phyloP scores from a whole-genome alignment of 331 rosid genomes.

The Malus hybrid region DNA sequence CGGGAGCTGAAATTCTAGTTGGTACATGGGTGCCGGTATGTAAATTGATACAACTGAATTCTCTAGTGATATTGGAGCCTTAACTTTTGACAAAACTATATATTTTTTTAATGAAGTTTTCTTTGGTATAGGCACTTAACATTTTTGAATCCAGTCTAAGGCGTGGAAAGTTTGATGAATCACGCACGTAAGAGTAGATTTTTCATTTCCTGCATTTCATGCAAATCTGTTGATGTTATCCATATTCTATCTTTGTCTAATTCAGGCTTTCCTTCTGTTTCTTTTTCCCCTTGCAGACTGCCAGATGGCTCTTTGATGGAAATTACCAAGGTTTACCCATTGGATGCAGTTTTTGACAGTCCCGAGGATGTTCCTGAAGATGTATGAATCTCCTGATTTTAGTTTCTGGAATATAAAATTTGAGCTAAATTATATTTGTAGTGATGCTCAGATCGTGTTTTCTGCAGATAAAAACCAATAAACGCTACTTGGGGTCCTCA shows the following conservation, averaged over 20 bases:
- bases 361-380: constrained; percentile 88
- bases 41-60: constrained; percentile 1
- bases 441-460: not conserved
- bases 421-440: not conserved
- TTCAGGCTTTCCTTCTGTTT: not conserved
- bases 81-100: not conserved
- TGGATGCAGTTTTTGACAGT: constrained; percentile 86
- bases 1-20: constrained; percentile 90
- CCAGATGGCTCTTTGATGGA: constrained; percentile 87
- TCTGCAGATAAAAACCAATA: constrained; percentile 64
- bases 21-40: constrained; percentile 99
- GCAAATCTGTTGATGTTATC: not conserved
- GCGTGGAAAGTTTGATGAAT: constrained; percentile 88
- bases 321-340: constrained; percentile 80
- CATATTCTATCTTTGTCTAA: not conserved
- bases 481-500: constrained; percentile 76
- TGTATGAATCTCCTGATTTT: constrained; percentile 34
- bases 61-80: not conserved
- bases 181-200: constrained; percentile 45
- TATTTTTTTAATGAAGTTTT: not conserved
- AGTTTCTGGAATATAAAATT: not conserved
- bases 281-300: constrained; percentile 39
- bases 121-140: constrained; percentile 63
- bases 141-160: constrained; percentile 88
- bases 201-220: not conserved